phyloP scores from a whole-genome alignment of 805 yeast species.

The Candida wancherniae region DNA sequence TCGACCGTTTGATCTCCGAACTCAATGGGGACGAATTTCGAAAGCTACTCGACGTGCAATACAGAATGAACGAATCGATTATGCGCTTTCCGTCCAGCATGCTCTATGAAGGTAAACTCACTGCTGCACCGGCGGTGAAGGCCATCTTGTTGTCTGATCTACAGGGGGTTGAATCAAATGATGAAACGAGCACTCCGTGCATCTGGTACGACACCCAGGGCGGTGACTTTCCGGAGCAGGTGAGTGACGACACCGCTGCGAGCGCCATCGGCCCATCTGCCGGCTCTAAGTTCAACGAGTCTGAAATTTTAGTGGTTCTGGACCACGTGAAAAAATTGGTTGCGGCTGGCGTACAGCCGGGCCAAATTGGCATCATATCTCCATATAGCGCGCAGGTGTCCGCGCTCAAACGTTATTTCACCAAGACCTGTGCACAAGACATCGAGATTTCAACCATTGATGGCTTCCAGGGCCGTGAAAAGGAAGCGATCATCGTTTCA shows the following conservation, averaged over 20 bases:
- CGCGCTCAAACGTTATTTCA: slow-evolving; percentile 40
- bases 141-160: slow-evolving; percentile 52
- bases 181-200: slow-evolving; percentile 50
- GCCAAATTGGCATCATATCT: slow-evolving; percentile 76
- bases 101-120: slow-evolving; percentile 58
- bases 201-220: slow-evolving; percentile 95
- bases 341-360: slow-evolving; percentile 46
- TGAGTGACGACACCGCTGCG: slow-evolving; percentile 23
- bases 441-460: slow-evolving; percentile 88
- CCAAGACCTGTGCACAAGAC: slow-evolving; percentile 19
- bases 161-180: slow-evolving; percentile 37
- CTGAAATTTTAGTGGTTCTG: slow-evolving; percentile 62
- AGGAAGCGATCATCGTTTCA: slow-evolving; percentile 75
- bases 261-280: slow-evolving; percentile 12
- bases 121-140: slow-evolving; percentile 58
- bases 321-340: slow-evolving; percentile 53
- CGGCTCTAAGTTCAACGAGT: slow-evolving; percentile 70
- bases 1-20: slow-evolving; percentile 64
- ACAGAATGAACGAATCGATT: slow-evolving; percentile 77
- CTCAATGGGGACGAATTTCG: slow-evolving; percentile 43
- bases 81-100: slow-evolving; percentile 69
- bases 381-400: slow-evolving; percentile 90
- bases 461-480: slow-evolving; percentile 96
- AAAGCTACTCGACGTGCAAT: slow-evolving; percentile 68
- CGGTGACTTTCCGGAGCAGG: slow-evolving; percentile 68